A percentile compares a stretch with the other conserved stretches of the same genome.
Conservation (phyloP, 2,329 filamentous ascomycete species). For the Colletotrichum salicis region DNA sequence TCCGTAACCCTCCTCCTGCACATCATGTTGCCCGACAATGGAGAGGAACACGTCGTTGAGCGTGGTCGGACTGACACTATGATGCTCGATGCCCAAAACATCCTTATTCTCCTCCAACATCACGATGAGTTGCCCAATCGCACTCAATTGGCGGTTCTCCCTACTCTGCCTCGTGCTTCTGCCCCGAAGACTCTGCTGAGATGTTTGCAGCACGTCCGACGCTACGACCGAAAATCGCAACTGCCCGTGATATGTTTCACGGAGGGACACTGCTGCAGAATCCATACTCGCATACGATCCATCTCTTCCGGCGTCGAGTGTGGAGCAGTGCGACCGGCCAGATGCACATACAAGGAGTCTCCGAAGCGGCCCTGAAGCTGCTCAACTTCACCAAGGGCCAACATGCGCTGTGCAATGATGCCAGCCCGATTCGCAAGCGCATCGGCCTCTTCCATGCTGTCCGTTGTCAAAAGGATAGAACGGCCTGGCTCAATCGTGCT, state of each 20-base stretch:
- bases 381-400: constrained; percentile 82
- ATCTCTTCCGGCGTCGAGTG: constrained; percentile 78
- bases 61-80: constrained; percentile 88
- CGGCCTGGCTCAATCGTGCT: constrained; percentile 78
- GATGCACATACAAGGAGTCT: constrained; percentile 81
- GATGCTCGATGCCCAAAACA: constrained; percentile 80
- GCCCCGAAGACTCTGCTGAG: not conserved
- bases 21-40: constrained; percentile 83
- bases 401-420: constrained; percentile 86
- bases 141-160: constrained; percentile 44
- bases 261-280: constrained; percentile 67
- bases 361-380: constrained; percentile 79
- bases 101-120: constrained; percentile 78
- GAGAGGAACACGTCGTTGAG: constrained; percentile 90
- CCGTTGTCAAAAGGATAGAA: constrained; percentile 88
- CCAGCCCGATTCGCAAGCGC: constrained; percentile 85
- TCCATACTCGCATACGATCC: constrained; percentile 72
- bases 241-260: constrained; percentile 60
- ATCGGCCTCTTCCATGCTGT: constrained; percentile 95
- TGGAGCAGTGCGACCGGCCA: constrained; percentile 80
- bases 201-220: constrained; percentile 13
- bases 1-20: constrained; percentile 75
- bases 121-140: constrained; percentile 76
- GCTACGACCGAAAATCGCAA: constrained; percentile 42
- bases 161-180: not conserved